These are phyloP conservation scores for Rhizopus sp. DNA, from an alignment of 371 early-diverging fungal genomes.

Conservation along the genomic window DNA sequence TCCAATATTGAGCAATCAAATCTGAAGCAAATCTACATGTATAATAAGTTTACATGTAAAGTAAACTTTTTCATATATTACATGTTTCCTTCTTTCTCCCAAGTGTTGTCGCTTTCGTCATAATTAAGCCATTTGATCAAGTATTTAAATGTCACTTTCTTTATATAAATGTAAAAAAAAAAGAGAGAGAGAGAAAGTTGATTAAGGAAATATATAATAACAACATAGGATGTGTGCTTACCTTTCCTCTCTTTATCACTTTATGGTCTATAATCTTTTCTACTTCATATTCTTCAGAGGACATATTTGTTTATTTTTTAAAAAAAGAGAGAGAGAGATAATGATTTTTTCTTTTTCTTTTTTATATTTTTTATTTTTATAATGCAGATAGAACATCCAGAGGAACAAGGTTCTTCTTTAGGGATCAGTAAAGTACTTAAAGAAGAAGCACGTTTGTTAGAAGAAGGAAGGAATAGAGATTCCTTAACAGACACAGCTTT, in stretches of 20 bases:
- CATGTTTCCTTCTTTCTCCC: conserved; percentile 45
- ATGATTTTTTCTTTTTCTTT: conserved; percentile 2
- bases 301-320: conserved; percentile 1
- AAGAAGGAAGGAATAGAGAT: conserved; percentile 10
- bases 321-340: conserved; percentile 3
- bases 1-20: conserved; percentile 21
- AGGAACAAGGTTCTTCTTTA: conserved; percentile 39
- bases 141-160: conserved; percentile 23
- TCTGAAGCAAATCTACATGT: conserved; percentile 13
- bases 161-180: not conserved
- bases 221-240: not conserved
- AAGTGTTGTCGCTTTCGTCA: conserved; percentile 36
- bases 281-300: conserved; percentile 36
- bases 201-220: not conserved
- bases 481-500: conserved; percentile 34
- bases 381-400: conserved; percentile 23
- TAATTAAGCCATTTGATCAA: conserved; percentile 48
- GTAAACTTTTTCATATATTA: conserved; percentile 14
- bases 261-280: conserved; percentile 33
- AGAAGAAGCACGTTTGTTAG: conserved; percentile 15
- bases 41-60: not conserved
- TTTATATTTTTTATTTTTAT: not conserved
- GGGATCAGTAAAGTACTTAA: conserved; percentile 42
- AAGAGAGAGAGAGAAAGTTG: too few species aligned
- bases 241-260: conserved; percentile 5